phyloP scores from a whole-genome alignment of 352 stramenopile genomes.

The Globisporangium recalcitrans region DNA sequence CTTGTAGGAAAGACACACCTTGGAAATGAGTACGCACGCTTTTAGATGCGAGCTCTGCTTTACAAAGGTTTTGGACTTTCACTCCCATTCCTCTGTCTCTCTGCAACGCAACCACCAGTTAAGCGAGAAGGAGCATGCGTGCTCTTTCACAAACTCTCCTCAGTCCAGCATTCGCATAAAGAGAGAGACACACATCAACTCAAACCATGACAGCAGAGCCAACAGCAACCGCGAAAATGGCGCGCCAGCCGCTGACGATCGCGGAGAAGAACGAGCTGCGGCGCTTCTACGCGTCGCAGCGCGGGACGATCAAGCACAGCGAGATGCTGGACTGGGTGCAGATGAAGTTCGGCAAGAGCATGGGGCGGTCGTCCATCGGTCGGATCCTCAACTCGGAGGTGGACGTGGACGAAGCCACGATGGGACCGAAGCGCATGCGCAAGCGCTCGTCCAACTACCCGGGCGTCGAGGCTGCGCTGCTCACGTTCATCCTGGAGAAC shows the following conservation, averaged over 20 bases:
- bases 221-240: neutral
- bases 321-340: constrained; percentile 14
- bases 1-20: neutral
- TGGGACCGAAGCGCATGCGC: constrained; percentile 11
- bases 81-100: neutral
- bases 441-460: constrained; percentile 17
- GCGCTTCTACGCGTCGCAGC: constrained; percentile 10
- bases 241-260: constrained; percentile 15
- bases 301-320: constrained; percentile 4
- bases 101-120: neutral
- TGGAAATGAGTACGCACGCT: neutral
- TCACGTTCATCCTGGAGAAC: constrained; percentile 13
- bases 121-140: neutral
- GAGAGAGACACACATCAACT: neutral
- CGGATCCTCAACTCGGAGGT: constrained; percentile 11
- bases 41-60: no score
- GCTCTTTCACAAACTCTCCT: neutral
- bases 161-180: constrained; percentile 1
- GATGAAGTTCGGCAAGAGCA: constrained; percentile 12
- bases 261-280: constrained; percentile 17
- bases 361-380: constrained; percentile 15
- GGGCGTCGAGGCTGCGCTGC: constrained; percentile 13
- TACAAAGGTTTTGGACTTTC: neutral
- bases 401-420: constrained; percentile 9
- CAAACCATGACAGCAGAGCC: neutral